phyloP scores from a whole-genome alignment of 148 eudicot genomes.

The Selenicereus undatus region DNA sequence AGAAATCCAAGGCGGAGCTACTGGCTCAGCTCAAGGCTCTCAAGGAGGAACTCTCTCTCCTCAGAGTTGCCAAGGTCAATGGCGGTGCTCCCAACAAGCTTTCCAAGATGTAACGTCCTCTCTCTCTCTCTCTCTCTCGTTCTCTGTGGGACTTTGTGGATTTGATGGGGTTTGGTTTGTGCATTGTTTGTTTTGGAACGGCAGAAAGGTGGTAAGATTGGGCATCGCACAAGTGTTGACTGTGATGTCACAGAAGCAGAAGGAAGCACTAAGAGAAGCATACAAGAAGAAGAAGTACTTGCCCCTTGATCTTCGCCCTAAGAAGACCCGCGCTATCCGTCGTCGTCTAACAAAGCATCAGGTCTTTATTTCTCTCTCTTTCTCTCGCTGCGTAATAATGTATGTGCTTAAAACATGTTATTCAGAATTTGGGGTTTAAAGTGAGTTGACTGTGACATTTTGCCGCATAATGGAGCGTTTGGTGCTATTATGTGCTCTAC shows the following conservation, averaged over 20 bases:
- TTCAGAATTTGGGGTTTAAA: not conserved
- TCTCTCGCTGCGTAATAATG: no score
- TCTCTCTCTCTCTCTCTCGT: not conserved
- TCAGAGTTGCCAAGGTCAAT: constrained; percentile 68
- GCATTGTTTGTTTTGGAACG: not conserved
- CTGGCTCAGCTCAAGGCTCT: constrained; percentile 51
- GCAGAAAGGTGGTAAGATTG: constrained; percentile 54
- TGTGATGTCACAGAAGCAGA: constrained; percentile 74
- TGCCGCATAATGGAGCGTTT: no score
- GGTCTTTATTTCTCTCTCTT: constrained; percentile 25
- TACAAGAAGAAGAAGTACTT: constrained; percentile 75
- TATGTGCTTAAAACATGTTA: no score
- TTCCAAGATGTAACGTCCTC: constrained; percentile 45
- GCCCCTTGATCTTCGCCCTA: constrained; percentile 84
- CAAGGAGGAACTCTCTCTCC: constrained; percentile 60
- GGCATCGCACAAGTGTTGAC: constrained; percentile 80
- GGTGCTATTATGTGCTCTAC: no score
- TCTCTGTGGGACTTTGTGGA: not conserved
- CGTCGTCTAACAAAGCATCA: constrained; percentile 77
- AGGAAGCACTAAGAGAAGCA: constrained; percentile 59
- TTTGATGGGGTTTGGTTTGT: constrained; percentile 8
- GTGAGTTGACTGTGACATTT: no score
- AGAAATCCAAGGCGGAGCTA: constrained; percentile 36
- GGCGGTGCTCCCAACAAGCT: constrained; percentile 80
- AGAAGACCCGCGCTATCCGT: constrained; percentile 83